phyloP scores from a whole-genome alignment of 1,284 basidiomycete species.

The Tilletia setariae region DNA sequence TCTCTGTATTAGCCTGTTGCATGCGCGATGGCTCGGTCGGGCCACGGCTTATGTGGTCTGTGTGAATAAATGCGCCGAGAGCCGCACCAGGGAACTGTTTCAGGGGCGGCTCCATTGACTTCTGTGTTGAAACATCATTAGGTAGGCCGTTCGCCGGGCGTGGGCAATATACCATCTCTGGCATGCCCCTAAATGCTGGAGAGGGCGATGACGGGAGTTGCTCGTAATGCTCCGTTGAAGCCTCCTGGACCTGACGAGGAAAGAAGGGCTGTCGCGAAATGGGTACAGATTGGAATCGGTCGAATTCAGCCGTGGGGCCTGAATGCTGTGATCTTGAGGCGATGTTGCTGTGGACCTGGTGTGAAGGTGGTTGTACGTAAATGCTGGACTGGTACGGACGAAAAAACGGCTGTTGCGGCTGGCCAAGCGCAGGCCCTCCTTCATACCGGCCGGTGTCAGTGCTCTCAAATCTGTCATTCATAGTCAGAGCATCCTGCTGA shows the following conservation, averaged over 20 bases:
- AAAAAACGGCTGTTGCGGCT: neutral
- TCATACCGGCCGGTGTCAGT: neutral
- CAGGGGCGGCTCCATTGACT: too few relatives aligned
- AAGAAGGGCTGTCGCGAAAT: neutral
- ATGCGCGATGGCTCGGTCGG: too few relatives aligned
- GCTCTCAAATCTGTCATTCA: neutral
- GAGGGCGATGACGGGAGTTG: neutral
- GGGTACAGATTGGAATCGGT: neutral
- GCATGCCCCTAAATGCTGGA: neutral
- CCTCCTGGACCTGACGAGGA: neutral
- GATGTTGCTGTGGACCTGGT: neutral
- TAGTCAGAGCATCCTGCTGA: neutral
- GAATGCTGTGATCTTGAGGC: neutral
- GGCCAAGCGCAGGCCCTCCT: neutral
- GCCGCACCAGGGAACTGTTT: too few relatives aligned
- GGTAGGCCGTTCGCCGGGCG: too few relatives aligned
- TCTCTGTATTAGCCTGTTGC: too few relatives aligned
- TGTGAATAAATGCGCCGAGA: too few relatives aligned
- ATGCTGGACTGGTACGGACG: constrained; percentile 1
- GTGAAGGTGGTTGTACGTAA: neutral
- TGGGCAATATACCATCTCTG: too few relatives aligned
- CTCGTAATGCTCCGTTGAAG: neutral
- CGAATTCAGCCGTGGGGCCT: neutral
- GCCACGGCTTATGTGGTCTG: too few relatives aligned
- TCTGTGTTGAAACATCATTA: too few relatives aligned